Conservation (phyloP, 257 asterid genomes). For the Nicotiana paniculata region DNA sequence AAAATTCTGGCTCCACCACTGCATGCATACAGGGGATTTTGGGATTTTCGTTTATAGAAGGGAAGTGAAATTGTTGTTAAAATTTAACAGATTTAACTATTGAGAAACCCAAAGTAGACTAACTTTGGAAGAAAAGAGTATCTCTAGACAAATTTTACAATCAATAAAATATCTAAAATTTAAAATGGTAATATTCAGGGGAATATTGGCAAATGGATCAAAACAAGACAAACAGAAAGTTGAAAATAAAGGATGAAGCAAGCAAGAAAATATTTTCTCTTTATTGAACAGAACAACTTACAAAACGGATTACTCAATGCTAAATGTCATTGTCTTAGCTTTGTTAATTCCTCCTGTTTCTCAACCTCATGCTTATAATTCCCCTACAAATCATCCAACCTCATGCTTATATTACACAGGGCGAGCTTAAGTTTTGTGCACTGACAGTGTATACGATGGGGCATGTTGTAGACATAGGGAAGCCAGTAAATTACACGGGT, state of each 20-base stretch:
- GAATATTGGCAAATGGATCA: neutral
- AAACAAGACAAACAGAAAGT: neutral
- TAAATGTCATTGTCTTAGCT: constrained; percentile 14
- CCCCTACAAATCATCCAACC: constrained; percentile 14
- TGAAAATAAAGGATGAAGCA: constrained; percentile 26
- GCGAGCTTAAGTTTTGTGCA: neutral
- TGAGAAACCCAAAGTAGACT: neutral
- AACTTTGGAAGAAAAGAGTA: too few relatives aligned
- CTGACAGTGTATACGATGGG: constrained; percentile 17
- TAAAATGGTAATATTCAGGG: neutral
- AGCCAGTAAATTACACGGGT: constrained; percentile 38
- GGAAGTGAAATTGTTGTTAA: neutral
- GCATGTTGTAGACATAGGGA: constrained; percentile 40
- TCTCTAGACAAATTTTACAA: neutral
- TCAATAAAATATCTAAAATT: neutral
- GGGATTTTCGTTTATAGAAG: neutral
- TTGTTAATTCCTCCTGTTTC: constrained; percentile 44
- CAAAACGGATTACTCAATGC: constrained; percentile 49
- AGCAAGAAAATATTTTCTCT: constrained; percentile 30
- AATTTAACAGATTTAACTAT: neutral
- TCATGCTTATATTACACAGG: neutral
- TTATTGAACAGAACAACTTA: constrained; percentile 21
- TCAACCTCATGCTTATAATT: constrained; percentile 16
- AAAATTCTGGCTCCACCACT: too few relatives aligned
- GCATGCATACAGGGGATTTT: too few relatives aligned